phyloP scores from a whole-genome alignment of 106 monocot species.

The Apostasia ramifera region DNA sequence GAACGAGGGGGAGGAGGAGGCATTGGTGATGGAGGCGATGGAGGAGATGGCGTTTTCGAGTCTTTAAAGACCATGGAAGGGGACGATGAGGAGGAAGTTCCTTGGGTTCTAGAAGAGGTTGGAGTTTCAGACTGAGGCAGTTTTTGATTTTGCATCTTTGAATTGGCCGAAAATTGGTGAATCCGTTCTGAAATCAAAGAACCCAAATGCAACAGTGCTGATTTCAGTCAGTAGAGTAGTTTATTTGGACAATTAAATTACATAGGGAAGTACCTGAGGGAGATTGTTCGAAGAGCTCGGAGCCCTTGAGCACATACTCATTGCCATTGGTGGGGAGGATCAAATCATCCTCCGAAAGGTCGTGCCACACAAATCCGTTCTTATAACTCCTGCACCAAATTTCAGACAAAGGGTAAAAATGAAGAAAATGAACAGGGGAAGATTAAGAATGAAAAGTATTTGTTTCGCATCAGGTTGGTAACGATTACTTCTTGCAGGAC shows the following conservation, averaged over 20 bases:
- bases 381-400: slow-evolving; percentile 62
- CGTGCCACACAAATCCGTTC: slow-evolving; percentile 93
- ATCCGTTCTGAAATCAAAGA: neutral
- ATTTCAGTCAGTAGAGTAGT: neutral
- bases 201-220: neutral
- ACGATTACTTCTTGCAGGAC: slow-evolving; percentile 79
- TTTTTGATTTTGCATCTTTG: slow-evolving; percentile 22
- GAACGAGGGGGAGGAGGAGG: slow-evolving; percentile 11
- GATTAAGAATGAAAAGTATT: neutral
- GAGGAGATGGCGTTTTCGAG: slow-evolving; percentile 23
- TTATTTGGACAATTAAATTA: neutral
- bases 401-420: neutral
- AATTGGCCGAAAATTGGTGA: neutral
- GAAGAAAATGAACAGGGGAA: neutral
- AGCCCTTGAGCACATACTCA: slow-evolving; percentile 87
- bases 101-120: slow-evolving; percentile 22
- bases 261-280: slow-evolving; percentile 35
- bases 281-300: slow-evolving; percentile 56
- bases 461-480: no score
- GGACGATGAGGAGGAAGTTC: slow-evolving; percentile 31
- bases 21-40: slow-evolving; percentile 10
- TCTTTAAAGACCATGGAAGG: slow-evolving; percentile 24
- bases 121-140: slow-evolving; percentile 19
- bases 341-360: slow-evolving; percentile 68
- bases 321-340: slow-evolving; percentile 55